Conservation (phyloP, 2,329 filamentous ascomycete genomes). For the Alternaria sp. region DNA sequence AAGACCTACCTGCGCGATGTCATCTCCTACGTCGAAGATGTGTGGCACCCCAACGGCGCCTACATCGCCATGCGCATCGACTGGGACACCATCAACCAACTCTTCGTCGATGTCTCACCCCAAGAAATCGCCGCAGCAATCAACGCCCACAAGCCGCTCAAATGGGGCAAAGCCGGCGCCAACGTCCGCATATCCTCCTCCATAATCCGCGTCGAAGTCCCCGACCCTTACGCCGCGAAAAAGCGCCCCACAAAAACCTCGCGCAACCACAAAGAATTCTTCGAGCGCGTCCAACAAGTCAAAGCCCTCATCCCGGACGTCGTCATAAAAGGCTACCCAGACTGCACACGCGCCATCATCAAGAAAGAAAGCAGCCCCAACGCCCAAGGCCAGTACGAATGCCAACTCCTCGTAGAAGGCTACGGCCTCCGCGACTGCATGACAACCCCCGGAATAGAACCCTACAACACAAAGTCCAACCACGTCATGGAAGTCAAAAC, state of each 20-base stretch:
- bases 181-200: constrained; percentile 46
- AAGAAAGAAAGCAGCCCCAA: constrained; percentile 75
- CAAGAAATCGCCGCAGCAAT: constrained; percentile 79
- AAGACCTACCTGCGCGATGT: constrained; percentile 89
- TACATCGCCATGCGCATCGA: constrained; percentile 85
- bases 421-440: constrained; percentile 90
- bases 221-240: constrained; percentile 50
- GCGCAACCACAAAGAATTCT: constrained; percentile 64
- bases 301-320: constrained; percentile 82
- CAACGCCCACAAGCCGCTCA: constrained; percentile 80
- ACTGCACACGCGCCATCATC: constrained; percentile 86
- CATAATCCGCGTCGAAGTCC: constrained; percentile 76
- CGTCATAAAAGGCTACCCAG: constrained; percentile 88
- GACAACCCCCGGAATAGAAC: constrained; percentile 89
- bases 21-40: constrained; percentile 82
- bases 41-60: constrained; percentile 78
- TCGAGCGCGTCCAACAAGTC: constrained; percentile 82
- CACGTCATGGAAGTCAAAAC: constrained; percentile 87
- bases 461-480: constrained; percentile 77
- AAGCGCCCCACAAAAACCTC: constrained; percentile 37
- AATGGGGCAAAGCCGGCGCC: constrained; percentile 71
- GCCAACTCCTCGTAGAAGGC: constrained; percentile 79
- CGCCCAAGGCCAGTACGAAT: constrained; percentile 65
- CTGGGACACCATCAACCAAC: constrained; percentile 74
- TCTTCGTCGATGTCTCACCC: constrained; percentile 80